phyloP scores from a whole-genome alignment of 306 rosid species.

The Ceratonia siliqua region DNA sequence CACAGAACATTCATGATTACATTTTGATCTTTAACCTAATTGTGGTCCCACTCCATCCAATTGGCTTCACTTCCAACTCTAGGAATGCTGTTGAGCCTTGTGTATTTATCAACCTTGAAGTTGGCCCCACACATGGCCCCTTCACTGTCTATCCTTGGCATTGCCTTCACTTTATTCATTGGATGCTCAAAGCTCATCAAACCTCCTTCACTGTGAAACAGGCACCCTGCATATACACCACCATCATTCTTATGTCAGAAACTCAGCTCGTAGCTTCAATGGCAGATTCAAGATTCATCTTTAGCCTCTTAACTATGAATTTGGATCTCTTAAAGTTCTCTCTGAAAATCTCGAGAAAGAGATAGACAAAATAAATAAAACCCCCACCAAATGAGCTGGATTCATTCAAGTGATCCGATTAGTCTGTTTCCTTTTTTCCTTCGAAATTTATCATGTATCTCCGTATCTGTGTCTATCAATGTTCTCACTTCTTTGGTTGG shows the following conservation, averaged over 20 bases:
- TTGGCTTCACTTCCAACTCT: constrained; percentile 78
- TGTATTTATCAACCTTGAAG: constrained; percentile 79
- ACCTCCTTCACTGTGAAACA: constrained; percentile 93
- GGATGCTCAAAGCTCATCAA: constrained; percentile 98
- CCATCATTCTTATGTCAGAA: not conserved
- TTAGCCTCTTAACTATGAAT: not conserved
- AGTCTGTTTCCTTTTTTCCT: too few relatives aligned
- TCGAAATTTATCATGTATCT: too few relatives aligned
- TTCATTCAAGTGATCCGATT: too few relatives aligned
- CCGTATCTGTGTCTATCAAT: too few relatives aligned
- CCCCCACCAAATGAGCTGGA: too few relatives aligned
- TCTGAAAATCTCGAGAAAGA: too few relatives aligned
- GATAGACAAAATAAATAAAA: too few relatives aligned
- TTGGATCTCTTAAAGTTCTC: too few relatives aligned
- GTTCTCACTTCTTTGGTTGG: not conserved
- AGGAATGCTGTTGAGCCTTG: constrained; percentile 87
- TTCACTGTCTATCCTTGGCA: constrained; percentile 94
- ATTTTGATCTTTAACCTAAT: constrained; percentile 5
- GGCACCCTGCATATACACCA: constrained; percentile 59
- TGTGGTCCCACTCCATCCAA: constrained; percentile 76
- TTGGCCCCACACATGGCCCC: constrained; percentile 94
- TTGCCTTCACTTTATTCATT: constrained; percentile 86
- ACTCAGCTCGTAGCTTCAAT: not conserved
- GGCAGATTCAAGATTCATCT: not conserved
- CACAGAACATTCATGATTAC: not conserved